Evolutionary conservation across 148 eudicot species (phyloP), one percentile per base, ranked within the genome.

Genomic region (Amaranthus palmeri): DNA sequence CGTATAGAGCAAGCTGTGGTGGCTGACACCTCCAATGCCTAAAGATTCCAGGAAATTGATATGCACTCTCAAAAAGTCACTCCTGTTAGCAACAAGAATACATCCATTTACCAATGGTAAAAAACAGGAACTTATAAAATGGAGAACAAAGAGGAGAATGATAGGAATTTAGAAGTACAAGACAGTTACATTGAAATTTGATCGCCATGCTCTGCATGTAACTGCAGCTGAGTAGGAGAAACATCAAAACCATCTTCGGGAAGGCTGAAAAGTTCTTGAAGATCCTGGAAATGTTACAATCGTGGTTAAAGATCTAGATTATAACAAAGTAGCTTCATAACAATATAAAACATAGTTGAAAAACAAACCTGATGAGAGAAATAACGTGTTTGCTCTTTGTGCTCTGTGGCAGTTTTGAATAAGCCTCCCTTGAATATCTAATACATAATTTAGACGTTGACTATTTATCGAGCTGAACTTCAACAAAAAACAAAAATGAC

Each of bases 381-480:
- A 72, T 96, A 96, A 13, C 99, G 93, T 10, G 92, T 90, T 81
- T 92, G 97, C 75, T 96, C 99, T 86, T 92, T 96, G 78, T 96
- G 99, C 78, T 96, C 99, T n/a, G 99, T 96, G 65, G 99, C 99
- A 47, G 95, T 96, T 83, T 83, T 96, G 75, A 96, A 92, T 71
- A 96, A 84, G 13, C 99, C 99, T 14, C 97, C 99, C 83, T 96
- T 96, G 79, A 75, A 96, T 73, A 96, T 85, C 99, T 96, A 78
- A 54, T 61, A 76, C 25, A 63, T 61, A 75, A 47, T 69, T 72
- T 72, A 75, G 48, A 66, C 36, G 55, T 47, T 36, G 67, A 47
- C 5, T 13, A 7, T 36, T 57, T 13, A 65, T 17, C 13, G 48
- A 18, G 58, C 47, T 36, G 61, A 43, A 65, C 11, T 10, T 18